These are phyloP conservation scores for Powellomyces hirtus DNA, from an alignment of 192 early-diverging fungal genomes.

Conservation along the genomic window DNA sequence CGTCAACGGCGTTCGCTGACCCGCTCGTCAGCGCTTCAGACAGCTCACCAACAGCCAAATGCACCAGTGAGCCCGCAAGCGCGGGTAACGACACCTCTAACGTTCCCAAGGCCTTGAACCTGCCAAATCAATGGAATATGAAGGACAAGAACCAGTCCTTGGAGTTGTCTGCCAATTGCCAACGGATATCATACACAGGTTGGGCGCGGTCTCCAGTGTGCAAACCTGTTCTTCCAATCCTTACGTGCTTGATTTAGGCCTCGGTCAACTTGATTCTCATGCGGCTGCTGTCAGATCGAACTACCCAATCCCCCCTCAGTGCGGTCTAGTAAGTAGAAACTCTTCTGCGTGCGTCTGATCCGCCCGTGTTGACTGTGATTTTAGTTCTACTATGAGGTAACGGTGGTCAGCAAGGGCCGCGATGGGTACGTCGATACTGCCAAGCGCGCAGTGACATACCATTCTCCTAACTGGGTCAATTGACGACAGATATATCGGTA, in stretches of 20 bases:
- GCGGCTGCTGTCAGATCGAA: conserved; percentile 81
- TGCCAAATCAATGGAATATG: conserved; percentile 61
- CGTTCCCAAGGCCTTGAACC: neutral
- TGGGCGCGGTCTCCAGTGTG: neutral
- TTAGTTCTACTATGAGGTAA: conserved; percentile 86
- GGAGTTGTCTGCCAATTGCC: conserved; percentile 40
- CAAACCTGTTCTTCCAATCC: neutral
- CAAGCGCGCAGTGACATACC: neutral
- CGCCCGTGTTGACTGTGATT: neutral
- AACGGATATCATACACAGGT: conserved; percentile 57
- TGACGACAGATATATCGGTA: conserved; percentile 67
- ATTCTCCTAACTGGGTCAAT: neutral
- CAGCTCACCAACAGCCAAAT: no score
- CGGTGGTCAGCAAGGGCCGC: conserved; percentile 79
- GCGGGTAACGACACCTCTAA: neutral
- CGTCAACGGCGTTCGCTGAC: conserved; percentile 6
- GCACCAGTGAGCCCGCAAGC: no score
- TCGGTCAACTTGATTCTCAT: conserved; percentile 68
- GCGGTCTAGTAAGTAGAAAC: conserved; percentile 53
- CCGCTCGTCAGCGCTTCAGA: neutral
- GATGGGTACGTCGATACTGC: conserved; percentile 58
- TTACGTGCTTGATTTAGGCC: conserved; percentile 13
- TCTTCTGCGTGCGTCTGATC: neutral
- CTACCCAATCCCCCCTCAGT: conserved; percentile 75
- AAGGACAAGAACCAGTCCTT: conserved; percentile 57